These are phyloP conservation scores for Limnanthes douglasii DNA, from an alignment of 345 rosid genomes.

Conservation along the genomic window DNA sequence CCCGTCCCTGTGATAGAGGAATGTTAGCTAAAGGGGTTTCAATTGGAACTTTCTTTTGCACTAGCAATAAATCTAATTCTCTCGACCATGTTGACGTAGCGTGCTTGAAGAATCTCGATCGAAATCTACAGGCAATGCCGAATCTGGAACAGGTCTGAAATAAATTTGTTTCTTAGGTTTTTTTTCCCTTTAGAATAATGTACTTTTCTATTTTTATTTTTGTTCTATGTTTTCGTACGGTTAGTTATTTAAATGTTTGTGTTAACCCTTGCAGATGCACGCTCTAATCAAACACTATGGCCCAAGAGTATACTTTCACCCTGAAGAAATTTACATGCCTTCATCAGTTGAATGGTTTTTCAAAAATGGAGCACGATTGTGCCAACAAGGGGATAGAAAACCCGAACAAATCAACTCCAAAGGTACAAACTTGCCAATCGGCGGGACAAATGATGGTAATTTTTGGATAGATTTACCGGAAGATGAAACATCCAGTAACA, in stretches of 20 bases:
- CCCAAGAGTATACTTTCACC: conserved; percentile 82
- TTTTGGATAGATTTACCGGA: conserved; percentile 78
- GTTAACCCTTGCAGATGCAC: too few relatives aligned
- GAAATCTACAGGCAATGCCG: conserved; percentile 52
- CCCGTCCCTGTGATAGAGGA: conserved; percentile 59
- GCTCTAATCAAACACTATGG: conserved; percentile 61
- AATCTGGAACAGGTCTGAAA: too few relatives aligned
- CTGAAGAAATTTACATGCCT: conserved; percentile 71
- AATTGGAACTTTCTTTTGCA: conserved; percentile 72
- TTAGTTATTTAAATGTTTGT: too few relatives aligned
- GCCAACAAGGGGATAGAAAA: conserved; percentile 22
- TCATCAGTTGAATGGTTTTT: conserved; percentile 87
- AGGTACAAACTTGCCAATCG: conserved; percentile 60
- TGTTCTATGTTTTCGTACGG: too few relatives aligned
- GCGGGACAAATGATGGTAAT: conserved; percentile 52
- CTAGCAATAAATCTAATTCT: conserved; percentile 14
- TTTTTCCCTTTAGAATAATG: too few relatives aligned
- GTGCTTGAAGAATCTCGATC: conserved; percentile 68
- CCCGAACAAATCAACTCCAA: conserved; percentile 30
- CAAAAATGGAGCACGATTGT: conserved; percentile 67
- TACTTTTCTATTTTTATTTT: too few relatives aligned
- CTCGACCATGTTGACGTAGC: conserved; percentile 30
- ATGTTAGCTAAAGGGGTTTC: conserved; percentile 52
- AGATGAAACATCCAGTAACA: conserved; percentile 33
- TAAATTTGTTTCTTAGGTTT: too few relatives aligned